These are phyloP conservation scores for Peniophora sp. DNA, from an alignment of 1,284 basidiomycete species.

Conservation along the genomic window DNA sequence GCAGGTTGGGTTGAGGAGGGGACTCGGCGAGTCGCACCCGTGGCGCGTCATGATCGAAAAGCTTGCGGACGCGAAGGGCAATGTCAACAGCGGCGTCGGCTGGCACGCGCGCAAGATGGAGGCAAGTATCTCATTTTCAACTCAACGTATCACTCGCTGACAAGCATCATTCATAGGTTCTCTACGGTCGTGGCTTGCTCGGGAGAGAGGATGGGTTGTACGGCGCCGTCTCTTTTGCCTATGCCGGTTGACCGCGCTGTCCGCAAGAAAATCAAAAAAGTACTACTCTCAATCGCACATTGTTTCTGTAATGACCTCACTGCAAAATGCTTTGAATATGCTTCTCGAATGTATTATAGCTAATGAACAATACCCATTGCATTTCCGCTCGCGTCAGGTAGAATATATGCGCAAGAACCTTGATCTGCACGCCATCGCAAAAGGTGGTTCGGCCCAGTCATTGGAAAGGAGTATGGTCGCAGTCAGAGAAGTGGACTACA, in stretches of 20 bases:
- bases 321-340: too few species aligned
- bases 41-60: slow-evolving; percentile 62
- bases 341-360: too few species aligned
- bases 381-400: too few species aligned
- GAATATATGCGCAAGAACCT: too few species aligned
- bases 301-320: too few species aligned
- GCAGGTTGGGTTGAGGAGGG: slow-evolving; percentile 41
- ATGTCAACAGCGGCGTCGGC: slow-evolving; percentile 83
- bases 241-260: slow-evolving; percentile 54
- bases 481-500: too few species aligned
- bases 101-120: slow-evolving; percentile 99
- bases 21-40: slow-evolving; percentile 55
- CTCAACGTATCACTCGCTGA: slow-evolving; percentile 4
- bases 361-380: too few species aligned
- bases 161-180: slow-evolving; percentile 35
- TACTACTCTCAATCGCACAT: too few species aligned
- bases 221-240: slow-evolving; percentile 88
- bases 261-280: too few species aligned
- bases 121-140: slow-evolving; percentile 37
- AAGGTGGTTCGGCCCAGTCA: too few species aligned
- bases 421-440: too few species aligned
- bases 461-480: too few species aligned
- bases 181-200: slow-evolving; percentile 85
- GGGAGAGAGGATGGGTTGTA: slow-evolving; percentile 90
- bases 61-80: slow-evolving; percentile 78